Evolutionary conservation across 2,329 filamentous ascomycete genomes (phyloP).

Genomic region (Neoascochyta sp.): DNA sequence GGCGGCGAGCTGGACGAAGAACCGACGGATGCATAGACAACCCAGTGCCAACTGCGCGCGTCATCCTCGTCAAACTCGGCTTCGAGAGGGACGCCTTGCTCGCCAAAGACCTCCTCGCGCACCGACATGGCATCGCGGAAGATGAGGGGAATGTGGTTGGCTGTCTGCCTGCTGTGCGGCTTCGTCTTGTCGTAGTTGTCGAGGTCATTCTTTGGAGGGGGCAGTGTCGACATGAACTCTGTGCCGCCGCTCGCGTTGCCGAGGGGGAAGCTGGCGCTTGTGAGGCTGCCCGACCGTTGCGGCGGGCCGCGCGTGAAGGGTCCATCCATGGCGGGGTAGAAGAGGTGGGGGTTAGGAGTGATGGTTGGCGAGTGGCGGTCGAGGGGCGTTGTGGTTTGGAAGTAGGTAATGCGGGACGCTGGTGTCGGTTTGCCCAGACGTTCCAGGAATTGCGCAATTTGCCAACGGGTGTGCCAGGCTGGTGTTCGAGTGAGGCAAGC

Average conservation of each 20-base stretch:
- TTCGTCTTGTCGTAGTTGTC: slow-evolving; percentile 37
- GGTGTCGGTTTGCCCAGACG: no score
- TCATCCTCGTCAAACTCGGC: slow-evolving; percentile 82
- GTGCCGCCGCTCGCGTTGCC: slow-evolving; percentile 29
- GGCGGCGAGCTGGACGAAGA: slow-evolving; percentile 39
- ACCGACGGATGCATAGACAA: slow-evolving; percentile 67
- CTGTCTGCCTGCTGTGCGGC: slow-evolving; percentile 32
- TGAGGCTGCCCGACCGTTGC: slow-evolving; percentile 7
- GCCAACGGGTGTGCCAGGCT: no score
- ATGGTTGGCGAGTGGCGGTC: no score
- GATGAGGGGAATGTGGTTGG: slow-evolving; percentile 37
- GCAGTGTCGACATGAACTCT: slow-evolving; percentile 40
- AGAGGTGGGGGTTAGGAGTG: not conserved
- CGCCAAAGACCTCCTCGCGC: slow-evolving; percentile 56
- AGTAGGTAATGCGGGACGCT: no score
- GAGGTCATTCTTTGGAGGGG: slow-evolving; percentile 34
- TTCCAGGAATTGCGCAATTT: no score
- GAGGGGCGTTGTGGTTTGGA: no score
- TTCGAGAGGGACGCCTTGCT: slow-evolving; percentile 56
- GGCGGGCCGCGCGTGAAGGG: slow-evolving; percentile 1
- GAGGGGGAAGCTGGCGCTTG: slow-evolving; percentile 20
- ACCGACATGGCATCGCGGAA: slow-evolving; percentile 56
- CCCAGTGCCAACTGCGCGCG: slow-evolving; percentile 76
- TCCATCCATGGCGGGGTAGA: slow-evolving; percentile 2
- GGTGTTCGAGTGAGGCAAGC: no score